Conservation (phyloP, 2,329 filamentous ascomycete genomes). For the Sclerotinia spermophila region DNA sequence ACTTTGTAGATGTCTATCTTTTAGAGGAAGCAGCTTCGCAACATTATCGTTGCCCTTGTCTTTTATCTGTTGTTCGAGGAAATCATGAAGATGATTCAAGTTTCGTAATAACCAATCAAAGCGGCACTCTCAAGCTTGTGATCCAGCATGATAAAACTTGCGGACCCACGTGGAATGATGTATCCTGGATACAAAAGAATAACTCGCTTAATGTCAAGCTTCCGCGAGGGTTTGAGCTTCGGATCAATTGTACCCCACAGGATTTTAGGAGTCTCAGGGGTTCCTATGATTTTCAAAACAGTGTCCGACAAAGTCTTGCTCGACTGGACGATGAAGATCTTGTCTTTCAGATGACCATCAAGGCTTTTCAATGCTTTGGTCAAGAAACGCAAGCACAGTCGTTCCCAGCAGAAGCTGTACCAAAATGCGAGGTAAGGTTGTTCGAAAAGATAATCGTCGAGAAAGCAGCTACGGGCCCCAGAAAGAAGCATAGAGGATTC, state of each 20-base stretch:
- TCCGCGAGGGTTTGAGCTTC: constrained; percentile 71
- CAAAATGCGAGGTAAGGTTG: constrained; percentile 67
- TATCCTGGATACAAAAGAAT: constrained; percentile 71
- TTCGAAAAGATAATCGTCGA: constrained; percentile 70
- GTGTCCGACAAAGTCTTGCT: constrained; percentile 68
- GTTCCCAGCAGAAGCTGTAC: constrained; percentile 73
- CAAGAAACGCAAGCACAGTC: constrained; percentile 62
- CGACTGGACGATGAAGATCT: constrained; percentile 66
- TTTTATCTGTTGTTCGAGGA: constrained; percentile 71
- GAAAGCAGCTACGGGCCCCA: constrained; percentile 67
- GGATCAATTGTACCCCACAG: constrained; percentile 66
- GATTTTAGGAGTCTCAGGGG: constrained; percentile 78
- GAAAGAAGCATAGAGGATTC: constrained; percentile 74
- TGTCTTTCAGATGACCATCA: constrained; percentile 65
- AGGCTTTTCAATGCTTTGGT: constrained; percentile 79
- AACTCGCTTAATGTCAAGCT: constrained; percentile 65
- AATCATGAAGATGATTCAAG: constrained; percentile 66
- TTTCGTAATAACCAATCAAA: constrained; percentile 75
- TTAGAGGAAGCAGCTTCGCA: constrained; percentile 70
- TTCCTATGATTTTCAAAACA: constrained; percentile 80
- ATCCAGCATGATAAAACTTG: constrained; percentile 65
- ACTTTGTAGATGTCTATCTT: constrained; percentile 70
- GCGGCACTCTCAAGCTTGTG: constrained; percentile 68
- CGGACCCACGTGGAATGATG: constrained; percentile 75
- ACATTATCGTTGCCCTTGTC: constrained; percentile 65